Base-by-base conservation (phyloP, 176 grass and related monocot genomes). In the Lolium perenne region DNA sequence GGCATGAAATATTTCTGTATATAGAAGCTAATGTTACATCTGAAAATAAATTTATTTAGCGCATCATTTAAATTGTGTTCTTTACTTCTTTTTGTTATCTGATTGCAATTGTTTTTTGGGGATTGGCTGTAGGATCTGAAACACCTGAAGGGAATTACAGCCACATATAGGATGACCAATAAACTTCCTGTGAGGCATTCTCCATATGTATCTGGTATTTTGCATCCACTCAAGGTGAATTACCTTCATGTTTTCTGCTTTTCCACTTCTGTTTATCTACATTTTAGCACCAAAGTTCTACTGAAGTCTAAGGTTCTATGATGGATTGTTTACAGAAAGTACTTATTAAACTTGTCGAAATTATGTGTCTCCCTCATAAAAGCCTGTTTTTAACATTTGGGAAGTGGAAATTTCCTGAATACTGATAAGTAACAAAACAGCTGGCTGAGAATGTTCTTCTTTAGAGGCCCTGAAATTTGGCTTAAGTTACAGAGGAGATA, bases 161-260 rank as follows among this genome's bases (percentile, higher is more conserved):
- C 97, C 5, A 96, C 92, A 70, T 99, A 99, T 88, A 96, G 97
- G 85, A 93, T 99, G 97, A 94, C 92, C 11, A 99, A 88, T 81
- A 96, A 99, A 65, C 97, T 99, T 96, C 90, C 97, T 64, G 94
- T 94, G 43, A 96, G 92, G 82, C 97, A 94, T 93, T 99, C 97
- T 76, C 90, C 88, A 23, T 99, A 99, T 73, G 97, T 96, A 76
- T 96, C 92, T 25, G 84, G 90, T 47, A 94, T 96, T 79, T 90
- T 96, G 69, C 92, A 93, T 91, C 94, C 97, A 82, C 69, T 99
- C 22, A 94, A 99, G 94, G 94, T 99, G 80, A 87, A 76, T 87
- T 17, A 29, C 73, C 62, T 63, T 90, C 74, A 73, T 84, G 35
- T 89, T 43, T 66, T 91, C 16, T 85, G 18, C 43, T 83, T 54